Conservation (phyloP, 345 rosid species). For the Euphorbia lathyris region DNA sequence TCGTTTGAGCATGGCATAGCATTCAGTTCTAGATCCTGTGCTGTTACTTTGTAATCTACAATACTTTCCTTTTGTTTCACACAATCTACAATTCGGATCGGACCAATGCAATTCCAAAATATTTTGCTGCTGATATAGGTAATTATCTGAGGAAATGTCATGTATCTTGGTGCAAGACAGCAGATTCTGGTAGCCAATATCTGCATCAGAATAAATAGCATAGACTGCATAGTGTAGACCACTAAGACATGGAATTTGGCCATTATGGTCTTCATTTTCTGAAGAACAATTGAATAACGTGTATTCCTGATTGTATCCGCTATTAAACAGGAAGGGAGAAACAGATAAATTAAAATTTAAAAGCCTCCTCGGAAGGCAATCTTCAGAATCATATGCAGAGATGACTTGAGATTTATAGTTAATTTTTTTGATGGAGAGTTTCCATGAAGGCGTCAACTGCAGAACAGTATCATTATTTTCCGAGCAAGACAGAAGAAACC, state of each 20-base stretch:
- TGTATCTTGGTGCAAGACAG: background rate
- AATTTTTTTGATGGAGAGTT: background rate
- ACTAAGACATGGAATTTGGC: background rate
- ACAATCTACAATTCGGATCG: background rate
- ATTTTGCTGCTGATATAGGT: too few relatives aligned
- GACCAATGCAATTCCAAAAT: too few relatives aligned
- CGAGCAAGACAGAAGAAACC: conserved; percentile 1
- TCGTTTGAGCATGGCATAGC: too few relatives aligned
- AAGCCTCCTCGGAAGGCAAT: background rate
- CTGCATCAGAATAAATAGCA: too few relatives aligned
- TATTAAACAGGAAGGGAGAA: background rate
- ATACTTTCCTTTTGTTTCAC: background rate
- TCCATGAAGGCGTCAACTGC: background rate
- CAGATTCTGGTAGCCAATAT: too few relatives aligned
- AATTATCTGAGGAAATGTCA: background rate
- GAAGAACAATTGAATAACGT: background rate
- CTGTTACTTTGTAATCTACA: conserved; percentile 6
- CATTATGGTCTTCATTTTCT: too few relatives aligned
- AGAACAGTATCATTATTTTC: background rate
- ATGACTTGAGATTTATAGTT: background rate
- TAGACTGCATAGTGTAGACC: background rate
- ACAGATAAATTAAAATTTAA: background rate
- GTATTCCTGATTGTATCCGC: background rate
- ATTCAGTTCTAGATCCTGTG: too few relatives aligned
- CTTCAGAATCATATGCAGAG: background rate